A percentile compares a stretch with the other conserved stretches of the same genome.
Conservation (phyloP, 225 moss, liverwort and hornwort genomes). For the Marchantia paleacea region DNA sequence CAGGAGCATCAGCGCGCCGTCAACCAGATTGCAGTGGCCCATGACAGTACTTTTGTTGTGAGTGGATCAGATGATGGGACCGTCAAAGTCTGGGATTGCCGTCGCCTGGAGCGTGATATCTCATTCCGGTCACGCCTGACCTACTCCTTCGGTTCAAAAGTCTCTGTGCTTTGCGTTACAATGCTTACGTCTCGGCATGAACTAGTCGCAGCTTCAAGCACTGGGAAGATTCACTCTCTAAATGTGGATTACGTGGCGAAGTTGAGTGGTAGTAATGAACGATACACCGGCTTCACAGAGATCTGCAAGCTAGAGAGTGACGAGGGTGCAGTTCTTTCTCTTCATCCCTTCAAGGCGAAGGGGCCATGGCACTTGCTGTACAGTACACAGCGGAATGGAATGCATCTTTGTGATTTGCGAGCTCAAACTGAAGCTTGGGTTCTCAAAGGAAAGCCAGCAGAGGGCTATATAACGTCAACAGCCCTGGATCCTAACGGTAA, state of each 20-base stretch:
- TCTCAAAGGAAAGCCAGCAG: slow-evolving; percentile 69
- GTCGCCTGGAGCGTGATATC: slow-evolving; percentile 86
- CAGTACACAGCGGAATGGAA: slow-evolving; percentile 75
- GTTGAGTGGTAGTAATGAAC: slow-evolving; percentile 68
- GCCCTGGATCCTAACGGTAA: slow-evolving; percentile 81
- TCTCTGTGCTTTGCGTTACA: slow-evolving; percentile 76
- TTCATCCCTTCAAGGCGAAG: slow-evolving; percentile 71
- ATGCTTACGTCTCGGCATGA: slow-evolving; percentile 83
- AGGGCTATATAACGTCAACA: slow-evolving; percentile 76
- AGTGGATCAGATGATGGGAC: slow-evolving; percentile 99
- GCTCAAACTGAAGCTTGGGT: slow-evolving; percentile 72
- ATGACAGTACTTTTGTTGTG: slow-evolving; percentile 80
- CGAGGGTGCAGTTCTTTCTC: slow-evolving; percentile 78
- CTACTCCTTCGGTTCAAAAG: slow-evolving; percentile 57
- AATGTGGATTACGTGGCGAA: slow-evolving; percentile 93
- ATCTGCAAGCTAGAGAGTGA: slow-evolving; percentile 83
- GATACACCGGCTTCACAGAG: slow-evolving; percentile 79
- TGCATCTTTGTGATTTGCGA: slow-evolving; percentile 90
- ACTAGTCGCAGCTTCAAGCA: slow-evolving; percentile 79
- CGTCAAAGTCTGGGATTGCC: slow-evolving; percentile 96
- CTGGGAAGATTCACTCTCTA: slow-evolving; percentile 74
- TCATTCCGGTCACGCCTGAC: slow-evolving; percentile 90
- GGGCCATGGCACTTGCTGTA: slow-evolving; percentile 83
- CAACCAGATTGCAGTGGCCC: slow-evolving; percentile 90
- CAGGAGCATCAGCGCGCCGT: slow-evolving; percentile 98